Conservation (phyloP, 768 basidiomycete species). For the Lactifluus pinguis region DNA sequence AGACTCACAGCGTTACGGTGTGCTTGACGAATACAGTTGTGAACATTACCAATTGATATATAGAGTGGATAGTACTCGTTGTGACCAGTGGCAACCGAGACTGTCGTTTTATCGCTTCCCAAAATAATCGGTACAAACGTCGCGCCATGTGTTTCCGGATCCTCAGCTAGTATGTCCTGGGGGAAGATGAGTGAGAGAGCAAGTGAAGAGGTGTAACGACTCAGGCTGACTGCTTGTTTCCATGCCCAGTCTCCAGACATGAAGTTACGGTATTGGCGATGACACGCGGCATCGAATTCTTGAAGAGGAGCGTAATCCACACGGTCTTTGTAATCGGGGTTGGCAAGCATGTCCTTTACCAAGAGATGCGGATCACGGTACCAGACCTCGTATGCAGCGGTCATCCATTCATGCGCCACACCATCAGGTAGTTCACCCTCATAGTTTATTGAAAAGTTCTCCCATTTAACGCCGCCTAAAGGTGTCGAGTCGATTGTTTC, state of each 20-base stretch:
- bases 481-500: too few relatives aligned
- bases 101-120: slow-evolving; percentile 37
- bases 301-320: slow-evolving; percentile 23
- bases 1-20: too few relatives aligned
- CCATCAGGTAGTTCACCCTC: too few relatives aligned
- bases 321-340: slow-evolving; percentile 20
- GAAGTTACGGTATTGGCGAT: too few relatives aligned
- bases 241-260: slow-evolving; percentile 28
- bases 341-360: slow-evolving; percentile 22
- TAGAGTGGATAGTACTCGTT: slow-evolving; percentile 26
- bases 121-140: too few relatives aligned
- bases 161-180: neutral
- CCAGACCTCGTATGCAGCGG: too few relatives aligned
- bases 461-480: too few relatives aligned
- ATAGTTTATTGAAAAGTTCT: too few relatives aligned
- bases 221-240: slow-evolving; percentile 25
- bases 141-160: slow-evolving; percentile 25
- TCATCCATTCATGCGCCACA: too few relatives aligned
- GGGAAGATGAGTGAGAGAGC: too few relatives aligned
- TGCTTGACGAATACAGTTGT: too few relatives aligned
- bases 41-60: slow-evolving; percentile 21
- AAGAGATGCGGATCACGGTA: slow-evolving; percentile 19
- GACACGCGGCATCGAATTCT: slow-evolving; percentile 19
- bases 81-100: slow-evolving; percentile 25
- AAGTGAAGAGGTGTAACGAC: neutral